A percentile compares a stretch with the other conserved stretches of the same genome.
phyloP scores from a whole-genome alignment of 1,284 basidiomycete species.

The Pseudozyma pruni region DNA sequence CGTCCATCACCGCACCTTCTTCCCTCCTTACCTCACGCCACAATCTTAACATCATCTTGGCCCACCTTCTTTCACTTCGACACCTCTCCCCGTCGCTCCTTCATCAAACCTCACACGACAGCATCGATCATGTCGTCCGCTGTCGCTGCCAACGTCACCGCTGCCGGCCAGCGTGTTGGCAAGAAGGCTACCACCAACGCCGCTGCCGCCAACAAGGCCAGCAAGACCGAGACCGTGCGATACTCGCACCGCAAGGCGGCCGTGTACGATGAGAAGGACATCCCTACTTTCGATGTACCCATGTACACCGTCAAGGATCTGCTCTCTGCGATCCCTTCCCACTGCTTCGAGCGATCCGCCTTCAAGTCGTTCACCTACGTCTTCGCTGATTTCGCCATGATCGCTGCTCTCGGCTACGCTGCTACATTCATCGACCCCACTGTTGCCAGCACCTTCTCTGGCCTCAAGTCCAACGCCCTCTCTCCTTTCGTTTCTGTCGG shows the following conservation, averaged over 20 bases:
- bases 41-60: background rate
- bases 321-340: constrained; percentile 84
- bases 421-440: constrained; percentile 76
- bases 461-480: constrained; percentile 40
- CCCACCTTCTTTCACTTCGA: background rate
- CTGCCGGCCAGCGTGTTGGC: constrained; percentile 53
- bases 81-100: background rate
- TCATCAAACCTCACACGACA: background rate
- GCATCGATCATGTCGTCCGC: constrained; percentile 46
- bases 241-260: constrained; percentile 63
- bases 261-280: constrained; percentile 58
- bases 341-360: constrained; percentile 92
- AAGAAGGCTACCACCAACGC: constrained; percentile 38
- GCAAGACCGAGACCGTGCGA: constrained; percentile 36
- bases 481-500: constrained; percentile 73
- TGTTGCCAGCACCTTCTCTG: constrained; percentile 50
- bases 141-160: constrained; percentile 48
- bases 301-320: constrained; percentile 86
- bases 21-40: constrained; percentile 14
- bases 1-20: background rate
- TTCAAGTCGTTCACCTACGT: constrained; percentile 85
- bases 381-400: constrained; percentile 79
- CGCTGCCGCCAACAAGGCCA: constrained; percentile 28
- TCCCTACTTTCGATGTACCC: constrained; percentile 75
- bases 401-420: constrained; percentile 78